Base-by-base conservation (phyloP, 495 filamentous ascomycete species). In the Penicillium macrosclerotiorum region DNA sequence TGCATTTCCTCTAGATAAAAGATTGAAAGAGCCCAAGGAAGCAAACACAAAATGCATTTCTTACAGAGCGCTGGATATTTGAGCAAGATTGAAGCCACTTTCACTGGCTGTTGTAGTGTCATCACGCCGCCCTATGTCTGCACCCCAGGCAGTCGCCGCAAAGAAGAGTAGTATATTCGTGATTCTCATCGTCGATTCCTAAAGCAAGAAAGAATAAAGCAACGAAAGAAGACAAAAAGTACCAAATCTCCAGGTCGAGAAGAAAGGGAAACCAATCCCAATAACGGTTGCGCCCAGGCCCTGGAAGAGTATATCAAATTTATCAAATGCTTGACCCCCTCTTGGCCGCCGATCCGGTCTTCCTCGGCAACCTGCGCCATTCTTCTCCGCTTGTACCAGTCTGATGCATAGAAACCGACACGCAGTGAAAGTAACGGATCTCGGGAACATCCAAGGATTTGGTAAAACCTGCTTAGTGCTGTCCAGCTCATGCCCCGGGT, bases 271-370 rank as follows among this genome's bases (percentile, higher is more conserved):
- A n/a, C n/a, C n/a, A n/a, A n/a, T n/a, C n/a, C n/a, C n/a, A n/a
- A n/a, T n/a, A n/a, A n/a, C n/a, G 20, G 20, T 22, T 19, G 2
- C n/a, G 20, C 36, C 9, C 25, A 7, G 20, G n/a, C 23, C 22
- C 2, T 23, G 6, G 6, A 38, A 5, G 14, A 44, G 41, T 51
- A 60, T 57, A 60, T 57, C 46, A 51, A 57, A 54, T 51, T 57
- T 57, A 60, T 57, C 46, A 51, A 57, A 54, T 57, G 53, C 43
- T 60, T 56, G 41, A 42, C 42, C 29, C 38, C 42, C 19, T 46
- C 50, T 42, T 25, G 37, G 35, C 36, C 20, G 37, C 32, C 38
- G 38, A 43, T 47, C 34, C 14, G 25, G 17, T 13, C 27, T 14
- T 34, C 27, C 35, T 38, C 31, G 42, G 31, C 14, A 41, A 25